phyloP scores from a whole-genome alignment of 768 basidiomycete genomes.

The Fomitopsis pulvina region DNA sequence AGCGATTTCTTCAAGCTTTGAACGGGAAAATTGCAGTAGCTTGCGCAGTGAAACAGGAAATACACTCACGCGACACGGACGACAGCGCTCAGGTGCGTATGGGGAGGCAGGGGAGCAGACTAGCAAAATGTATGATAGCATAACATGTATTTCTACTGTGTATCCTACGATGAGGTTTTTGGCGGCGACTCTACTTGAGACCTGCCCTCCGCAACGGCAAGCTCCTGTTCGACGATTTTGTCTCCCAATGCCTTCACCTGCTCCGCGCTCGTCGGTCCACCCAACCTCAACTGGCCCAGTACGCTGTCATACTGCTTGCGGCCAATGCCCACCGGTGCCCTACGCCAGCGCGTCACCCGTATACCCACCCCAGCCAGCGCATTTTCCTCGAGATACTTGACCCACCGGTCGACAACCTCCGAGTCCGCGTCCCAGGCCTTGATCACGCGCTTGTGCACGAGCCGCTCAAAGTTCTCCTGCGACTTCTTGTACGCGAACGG shows the following conservation, averaged over 20 bases:
- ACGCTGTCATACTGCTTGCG: constrained; percentile 30
- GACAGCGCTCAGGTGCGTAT: too few relatives aligned
- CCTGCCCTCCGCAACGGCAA: constrained; percentile 9
- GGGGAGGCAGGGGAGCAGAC: too few relatives aligned
- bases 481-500: constrained; percentile 92
- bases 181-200: background rate
- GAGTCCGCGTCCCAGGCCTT: constrained; percentile 88
- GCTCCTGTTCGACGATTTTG: constrained; percentile 34
- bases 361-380: constrained; percentile 84
- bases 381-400: constrained; percentile 70
- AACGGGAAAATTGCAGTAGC: too few relatives aligned
- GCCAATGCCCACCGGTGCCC: constrained; percentile 49
- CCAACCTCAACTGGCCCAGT: constrained; percentile 28
- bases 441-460: constrained; percentile 76
- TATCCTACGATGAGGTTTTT: background rate
- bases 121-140: too few relatives aligned
- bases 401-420: constrained; percentile 73
- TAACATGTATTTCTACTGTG: too few relatives aligned
- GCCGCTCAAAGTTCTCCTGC: constrained; percentile 92
- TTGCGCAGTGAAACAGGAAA: too few relatives aligned
- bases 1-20: too few relatives aligned
- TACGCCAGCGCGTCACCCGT: constrained; percentile 72
- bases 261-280: constrained; percentile 20
- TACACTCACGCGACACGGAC: too few relatives aligned
- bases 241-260: constrained; percentile 28